Evolutionary conservation across 2,329 filamentous ascomycete species (phyloP), one percentile per base, ranked within the genome.

Genomic region (Plectosphaerella cucumerina): DNA sequence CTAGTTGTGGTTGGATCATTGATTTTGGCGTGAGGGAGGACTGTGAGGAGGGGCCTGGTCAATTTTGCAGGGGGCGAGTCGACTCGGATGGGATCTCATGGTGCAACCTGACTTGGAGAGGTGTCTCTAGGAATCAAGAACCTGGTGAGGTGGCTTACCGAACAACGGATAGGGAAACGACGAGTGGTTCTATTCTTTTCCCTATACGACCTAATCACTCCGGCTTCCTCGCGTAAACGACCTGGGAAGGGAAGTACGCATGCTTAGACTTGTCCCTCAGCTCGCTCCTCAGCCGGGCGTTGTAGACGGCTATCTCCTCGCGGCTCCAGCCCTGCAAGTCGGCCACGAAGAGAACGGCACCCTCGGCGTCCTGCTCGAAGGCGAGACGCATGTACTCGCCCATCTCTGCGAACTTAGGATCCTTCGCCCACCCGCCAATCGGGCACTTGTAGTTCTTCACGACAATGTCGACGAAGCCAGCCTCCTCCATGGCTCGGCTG

Each of bases 351-450:
- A 57, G 56, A 21, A 58, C 51, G 20, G 54, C 56, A 31, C 57
- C 57, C 39, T 51, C 39, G 14, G 45, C 33, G 23, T 51, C 50
- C 45, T 64, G 60, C 33, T 64, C 62, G 4, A 65, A 55, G 14
- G 63, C 61, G 9, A 61, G 37, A 22, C 60, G 57, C 6, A 58
- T 59, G 37, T 61, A 68, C 37, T 60, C 53, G 1, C 71, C 71
- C 11, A 72, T 63, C 51, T 70, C 63, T 43, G 66, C 63, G 4
- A 59, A 54, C 14, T 60, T 61, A 1, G 59, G 52, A 21, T 71
- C 67, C 39, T 64, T 67, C 4, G 72, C 60, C 74, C 74, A 76
- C 5, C 60, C 52, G 1, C 70, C 70, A 12, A 70, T 57, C 0
- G 70, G 70, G 26, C 26, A 33, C 44, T 33, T 45, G 44, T 33